These are phyloP conservation scores for Penicillium capsulatum DNA, from an alignment of 2,329 filamentous ascomycete species.

Conservation along the genomic window DNA sequence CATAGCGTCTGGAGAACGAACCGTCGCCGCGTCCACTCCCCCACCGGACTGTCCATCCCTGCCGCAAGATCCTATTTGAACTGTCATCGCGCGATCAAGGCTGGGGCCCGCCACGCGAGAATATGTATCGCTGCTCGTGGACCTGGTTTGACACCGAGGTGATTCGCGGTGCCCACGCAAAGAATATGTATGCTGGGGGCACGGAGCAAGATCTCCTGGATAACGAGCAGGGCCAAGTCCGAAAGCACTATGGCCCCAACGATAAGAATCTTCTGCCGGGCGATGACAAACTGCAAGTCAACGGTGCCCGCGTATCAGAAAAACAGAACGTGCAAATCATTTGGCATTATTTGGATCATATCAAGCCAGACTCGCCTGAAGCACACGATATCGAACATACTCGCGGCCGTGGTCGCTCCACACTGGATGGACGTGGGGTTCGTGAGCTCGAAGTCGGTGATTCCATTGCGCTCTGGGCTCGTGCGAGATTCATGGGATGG, in stretches of 20 bases:
- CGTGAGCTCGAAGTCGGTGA: constrained; percentile 36
- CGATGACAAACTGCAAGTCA: constrained; percentile 30
- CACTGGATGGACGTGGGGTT: constrained; percentile 35
- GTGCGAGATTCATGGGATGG: constrained; percentile 38
- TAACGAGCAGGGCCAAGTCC: constrained; percentile 11
- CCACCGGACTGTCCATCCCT: constrained; percentile 35
- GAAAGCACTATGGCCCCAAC: constrained; percentile 17
- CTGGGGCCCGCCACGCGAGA: constrained; percentile 12
- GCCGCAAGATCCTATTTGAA: constrained; percentile 38
- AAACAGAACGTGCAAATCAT: constrained; percentile 26
- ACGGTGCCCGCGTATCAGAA: constrained; percentile 20
- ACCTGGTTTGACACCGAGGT: constrained; percentile 41
- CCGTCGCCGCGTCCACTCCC: constrained; percentile 25
- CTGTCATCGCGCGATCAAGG: constrained; percentile 39
- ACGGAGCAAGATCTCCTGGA: constrained; percentile 14
- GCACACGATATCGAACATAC: constrained; percentile 29
- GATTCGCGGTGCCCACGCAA: constrained; percentile 23
- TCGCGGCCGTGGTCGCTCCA: constrained; percentile 34
- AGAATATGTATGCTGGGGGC: constrained; percentile 16
- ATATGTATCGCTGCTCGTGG: constrained; percentile 31
- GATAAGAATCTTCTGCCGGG: constrained; percentile 30
- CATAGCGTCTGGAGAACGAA: constrained; percentile 16
- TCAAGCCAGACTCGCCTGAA: constrained; percentile 29
- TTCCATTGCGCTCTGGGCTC: constrained; percentile 36
- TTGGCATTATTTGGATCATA: constrained; percentile 36